Evolutionary conservation across 2,329 filamentous ascomycete species (phyloP).

Genomic region (Aspergillus versicolor): DNA sequence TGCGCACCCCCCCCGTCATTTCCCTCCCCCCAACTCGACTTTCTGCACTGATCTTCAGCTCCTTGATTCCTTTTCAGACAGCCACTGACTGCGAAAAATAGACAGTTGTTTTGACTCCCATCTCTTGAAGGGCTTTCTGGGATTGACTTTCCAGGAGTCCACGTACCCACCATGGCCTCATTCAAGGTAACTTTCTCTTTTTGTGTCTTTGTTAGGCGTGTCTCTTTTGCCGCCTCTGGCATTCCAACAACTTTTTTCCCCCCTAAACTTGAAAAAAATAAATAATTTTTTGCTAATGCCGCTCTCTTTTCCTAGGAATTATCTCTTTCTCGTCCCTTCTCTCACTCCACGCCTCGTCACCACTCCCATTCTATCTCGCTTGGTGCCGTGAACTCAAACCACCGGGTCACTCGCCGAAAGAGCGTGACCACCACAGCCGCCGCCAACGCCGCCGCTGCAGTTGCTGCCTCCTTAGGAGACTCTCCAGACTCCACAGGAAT

Average conservation of each 20-base stretch:
- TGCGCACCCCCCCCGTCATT: conserved; percentile 5
- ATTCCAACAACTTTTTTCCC: not conserved
- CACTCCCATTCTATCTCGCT: conserved; percentile 81
- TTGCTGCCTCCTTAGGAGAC: conserved; percentile 68
- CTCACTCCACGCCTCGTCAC: conserved; percentile 68
- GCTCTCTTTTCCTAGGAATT: conserved; percentile 32
- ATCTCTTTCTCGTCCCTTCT: conserved; percentile 65
- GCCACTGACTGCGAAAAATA: not conserved
- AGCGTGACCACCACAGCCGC: conserved; percentile 77
- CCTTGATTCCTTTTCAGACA: conserved; percentile 1
- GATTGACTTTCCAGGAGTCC: conserved; percentile 31
- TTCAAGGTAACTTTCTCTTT: conserved; percentile 36
- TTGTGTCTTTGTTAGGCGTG: conserved; percentile 3
- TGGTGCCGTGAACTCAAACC: conserved; percentile 72
- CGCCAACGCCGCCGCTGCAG: conserved; percentile 63
- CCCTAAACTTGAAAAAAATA: not conserved
- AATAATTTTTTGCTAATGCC: conserved; percentile 19
- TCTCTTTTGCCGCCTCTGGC: conserved; percentile 7
- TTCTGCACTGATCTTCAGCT: conserved; percentile 1
- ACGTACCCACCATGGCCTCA: conserved; percentile 36
- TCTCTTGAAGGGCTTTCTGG: conserved; percentile 23
- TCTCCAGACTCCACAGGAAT: conserved; percentile 60
- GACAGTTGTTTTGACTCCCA: conserved; percentile 12
- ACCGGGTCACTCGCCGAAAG: conserved; percentile 89
- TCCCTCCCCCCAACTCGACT: conserved; percentile 10